These are phyloP conservation scores for Rasamsonia emersonii DNA, from an alignment of 2,329 filamentous ascomycete genomes.

Conservation along the genomic window DNA sequence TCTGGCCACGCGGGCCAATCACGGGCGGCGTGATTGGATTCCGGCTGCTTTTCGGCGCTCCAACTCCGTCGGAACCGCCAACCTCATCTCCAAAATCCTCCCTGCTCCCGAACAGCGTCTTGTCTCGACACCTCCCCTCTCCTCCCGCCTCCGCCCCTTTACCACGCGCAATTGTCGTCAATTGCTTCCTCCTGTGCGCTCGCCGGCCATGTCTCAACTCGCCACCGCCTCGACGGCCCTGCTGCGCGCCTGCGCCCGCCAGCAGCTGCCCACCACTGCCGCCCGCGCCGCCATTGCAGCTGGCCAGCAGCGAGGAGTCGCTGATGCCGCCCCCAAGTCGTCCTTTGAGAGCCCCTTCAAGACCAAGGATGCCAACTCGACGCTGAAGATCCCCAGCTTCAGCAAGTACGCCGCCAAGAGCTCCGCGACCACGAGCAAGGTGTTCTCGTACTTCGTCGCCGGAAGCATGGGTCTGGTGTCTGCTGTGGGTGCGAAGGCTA, in stretches of 20 bases:
- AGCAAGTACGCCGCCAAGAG: slow-evolving; percentile 72
- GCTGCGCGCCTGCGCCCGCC: slow-evolving; percentile 50
- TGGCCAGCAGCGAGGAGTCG: slow-evolving; percentile 33
- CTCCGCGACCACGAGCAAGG: slow-evolving; percentile 63
- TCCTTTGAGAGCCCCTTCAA: slow-evolving; percentile 50
- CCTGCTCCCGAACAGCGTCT: slow-evolving; percentile 14
- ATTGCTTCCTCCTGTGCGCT: slow-evolving; percentile 16
- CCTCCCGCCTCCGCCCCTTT: slow-evolving; percentile 12
- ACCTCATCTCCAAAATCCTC: slow-evolving; percentile 30
- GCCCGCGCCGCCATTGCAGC: slow-evolving; percentile 33
- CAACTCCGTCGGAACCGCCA: slow-evolving; percentile 20
- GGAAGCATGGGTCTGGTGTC: slow-evolving; percentile 87
- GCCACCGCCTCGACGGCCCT: slow-evolving; percentile 60
- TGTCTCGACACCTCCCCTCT: slow-evolving; percentile 14
- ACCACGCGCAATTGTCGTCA: slow-evolving; percentile 25
- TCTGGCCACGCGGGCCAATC: slow-evolving; percentile 23
- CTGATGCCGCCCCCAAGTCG: slow-evolving; percentile 27
- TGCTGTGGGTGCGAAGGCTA: slow-evolving; percentile 92
- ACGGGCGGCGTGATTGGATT: slow-evolving; percentile 34
- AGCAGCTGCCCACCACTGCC: slow-evolving; percentile 36
- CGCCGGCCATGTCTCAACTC: slow-evolving; percentile 40
- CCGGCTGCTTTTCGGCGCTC: slow-evolving; percentile 29
- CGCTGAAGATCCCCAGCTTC: slow-evolving; percentile 78
- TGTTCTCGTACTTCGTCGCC: slow-evolving; percentile 98
- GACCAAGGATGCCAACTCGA: slow-evolving; percentile 35